Conservation (phyloP, 2,329 filamentous ascomycete genomes). For the Escovopsis sp. region DNA sequence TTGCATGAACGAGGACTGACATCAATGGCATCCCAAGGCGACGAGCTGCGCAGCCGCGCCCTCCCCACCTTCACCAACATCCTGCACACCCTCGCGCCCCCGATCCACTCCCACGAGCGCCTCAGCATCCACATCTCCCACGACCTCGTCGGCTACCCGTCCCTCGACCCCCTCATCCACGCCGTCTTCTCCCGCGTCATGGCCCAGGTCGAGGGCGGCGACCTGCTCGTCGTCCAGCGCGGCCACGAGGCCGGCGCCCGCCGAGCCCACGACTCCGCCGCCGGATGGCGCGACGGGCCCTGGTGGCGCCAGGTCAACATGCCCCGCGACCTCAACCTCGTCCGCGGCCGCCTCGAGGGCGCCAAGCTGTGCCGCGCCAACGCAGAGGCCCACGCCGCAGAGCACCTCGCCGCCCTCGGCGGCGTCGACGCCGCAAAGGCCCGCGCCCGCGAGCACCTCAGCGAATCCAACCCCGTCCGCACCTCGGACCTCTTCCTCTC, state of each 20-base stretch:
- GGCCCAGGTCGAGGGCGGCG: conserved; percentile 96
- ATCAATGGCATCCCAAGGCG: conserved; percentile 38
- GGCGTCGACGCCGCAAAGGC: conserved; percentile 69
- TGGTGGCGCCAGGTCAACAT: conserved; percentile 74
- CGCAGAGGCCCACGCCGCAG: conserved; percentile 73
- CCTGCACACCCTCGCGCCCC: conserved; percentile 86
- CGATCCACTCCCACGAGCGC: conserved; percentile 91
- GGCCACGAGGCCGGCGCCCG: conserved; percentile 70
- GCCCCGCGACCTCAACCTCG: conserved; percentile 61
- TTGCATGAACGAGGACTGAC: background rate
- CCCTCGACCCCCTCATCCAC: conserved; percentile 84
- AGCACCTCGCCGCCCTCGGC: conserved; percentile 67
- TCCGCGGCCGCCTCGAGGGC: conserved; percentile 70
- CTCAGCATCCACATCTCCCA: conserved; percentile 96
- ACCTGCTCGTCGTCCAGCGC: conserved; percentile 84
- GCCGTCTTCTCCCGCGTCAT: conserved; percentile 88
- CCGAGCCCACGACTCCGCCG: conserved; percentile 41
- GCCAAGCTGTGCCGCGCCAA: conserved; percentile 83
- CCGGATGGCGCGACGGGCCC: conserved; percentile 82
- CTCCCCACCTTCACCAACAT: conserved; percentile 91
- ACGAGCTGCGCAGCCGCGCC: conserved; percentile 72
- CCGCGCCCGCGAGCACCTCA: conserved; percentile 63
- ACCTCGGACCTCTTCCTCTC: conserved; percentile 91
- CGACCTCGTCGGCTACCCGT: conserved; percentile 87
- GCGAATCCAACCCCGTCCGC: conserved; percentile 75